Conservation (phyloP, 164 flowering plant genomes). For the Euptelea pleiosperma region DNA sequence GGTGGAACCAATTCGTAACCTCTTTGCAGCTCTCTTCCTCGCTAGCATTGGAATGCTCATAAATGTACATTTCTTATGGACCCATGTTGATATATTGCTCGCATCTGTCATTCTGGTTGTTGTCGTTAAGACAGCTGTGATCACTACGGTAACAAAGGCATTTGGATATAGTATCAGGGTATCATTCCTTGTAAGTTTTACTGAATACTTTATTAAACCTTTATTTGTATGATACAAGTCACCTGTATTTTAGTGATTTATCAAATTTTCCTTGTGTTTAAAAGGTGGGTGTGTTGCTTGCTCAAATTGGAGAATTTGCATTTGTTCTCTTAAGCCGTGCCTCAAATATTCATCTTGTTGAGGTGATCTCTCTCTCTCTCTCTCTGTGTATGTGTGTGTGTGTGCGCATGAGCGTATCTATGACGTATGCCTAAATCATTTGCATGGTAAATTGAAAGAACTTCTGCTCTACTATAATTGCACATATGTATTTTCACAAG, state of each 20-base stretch:
- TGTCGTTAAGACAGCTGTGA: constrained; percentile 73
- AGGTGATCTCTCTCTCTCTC: constrained; percentile 44
- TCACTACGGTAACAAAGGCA: constrained; percentile 55
- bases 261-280: constrained; percentile 11
- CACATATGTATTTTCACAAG: too few species aligned
- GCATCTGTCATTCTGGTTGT: constrained; percentile 90
- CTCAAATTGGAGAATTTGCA: constrained; percentile 98
- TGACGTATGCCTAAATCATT: too few species aligned
- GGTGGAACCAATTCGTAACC: constrained; percentile 97
- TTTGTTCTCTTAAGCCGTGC: constrained; percentile 97
- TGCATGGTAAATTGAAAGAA: too few species aligned
- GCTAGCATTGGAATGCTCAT: constrained; percentile 98
- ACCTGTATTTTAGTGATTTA: constrained; percentile 5
- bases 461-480: too few species aligned
- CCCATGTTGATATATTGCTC: constrained; percentile 87
- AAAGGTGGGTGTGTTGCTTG: constrained; percentile 85
- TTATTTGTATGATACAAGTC: background rate
- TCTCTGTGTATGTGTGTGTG: background rate
- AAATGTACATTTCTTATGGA: constrained; percentile 89
- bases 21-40: constrained; percentile 96
- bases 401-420: background rate
- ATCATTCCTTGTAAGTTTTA: constrained; percentile 59
- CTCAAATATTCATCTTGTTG: constrained; percentile 89
- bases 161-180: constrained; percentile 68
- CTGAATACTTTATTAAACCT: background rate